Evolutionary conservation across 2,329 filamentous ascomycete species (phyloP).

Genomic region (Penicillium decumbens): DNA sequence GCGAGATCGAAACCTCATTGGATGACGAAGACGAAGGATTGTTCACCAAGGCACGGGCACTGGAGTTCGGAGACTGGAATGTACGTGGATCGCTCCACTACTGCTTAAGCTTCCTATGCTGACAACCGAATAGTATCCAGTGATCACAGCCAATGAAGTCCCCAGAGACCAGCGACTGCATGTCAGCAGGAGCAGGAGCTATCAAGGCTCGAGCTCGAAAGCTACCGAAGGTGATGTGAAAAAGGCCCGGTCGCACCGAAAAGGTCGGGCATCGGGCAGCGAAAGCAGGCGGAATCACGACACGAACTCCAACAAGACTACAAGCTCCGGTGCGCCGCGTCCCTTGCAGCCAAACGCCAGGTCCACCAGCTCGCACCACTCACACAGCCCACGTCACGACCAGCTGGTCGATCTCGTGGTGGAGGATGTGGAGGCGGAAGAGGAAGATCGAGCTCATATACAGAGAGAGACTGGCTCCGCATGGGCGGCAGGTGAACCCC

Average conservation of each 20-base stretch:
- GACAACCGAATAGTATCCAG: constrained; percentile 66
- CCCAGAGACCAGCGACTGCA: constrained; percentile 63
- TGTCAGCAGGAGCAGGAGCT: constrained; percentile 54
- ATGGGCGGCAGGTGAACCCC: constrained; percentile 50
- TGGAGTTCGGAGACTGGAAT: constrained; percentile 74
- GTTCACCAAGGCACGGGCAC: constrained; percentile 43
- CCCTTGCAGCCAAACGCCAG: constrained; percentile 29
- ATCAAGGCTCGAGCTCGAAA: constrained; percentile 33
- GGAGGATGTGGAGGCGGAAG: constrained; percentile 59
- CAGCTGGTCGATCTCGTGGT: constrained; percentile 65
- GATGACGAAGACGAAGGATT: constrained; percentile 47
- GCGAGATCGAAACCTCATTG: constrained; percentile 46
- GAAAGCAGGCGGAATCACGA: constrained; percentile 26
- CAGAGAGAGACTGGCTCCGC: constrained; percentile 59
- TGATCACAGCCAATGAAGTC: constrained; percentile 78
- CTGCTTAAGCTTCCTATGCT: constrained; percentile 16
- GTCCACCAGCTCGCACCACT: constrained; percentile 50
- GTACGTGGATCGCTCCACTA: constrained; percentile 51
- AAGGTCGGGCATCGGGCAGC: constrained; percentile 26
- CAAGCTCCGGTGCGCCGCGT: constrained; percentile 22
- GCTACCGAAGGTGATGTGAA: constrained; percentile 31
- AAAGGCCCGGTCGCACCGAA: constrained; percentile 38
- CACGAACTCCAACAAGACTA: constrained; percentile 32
- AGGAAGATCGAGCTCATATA: constrained; percentile 57
- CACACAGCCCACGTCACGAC: constrained; percentile 55